Conservation (phyloP, 2,329 filamentous ascomycete species). For the Hypoxylon sp. region DNA sequence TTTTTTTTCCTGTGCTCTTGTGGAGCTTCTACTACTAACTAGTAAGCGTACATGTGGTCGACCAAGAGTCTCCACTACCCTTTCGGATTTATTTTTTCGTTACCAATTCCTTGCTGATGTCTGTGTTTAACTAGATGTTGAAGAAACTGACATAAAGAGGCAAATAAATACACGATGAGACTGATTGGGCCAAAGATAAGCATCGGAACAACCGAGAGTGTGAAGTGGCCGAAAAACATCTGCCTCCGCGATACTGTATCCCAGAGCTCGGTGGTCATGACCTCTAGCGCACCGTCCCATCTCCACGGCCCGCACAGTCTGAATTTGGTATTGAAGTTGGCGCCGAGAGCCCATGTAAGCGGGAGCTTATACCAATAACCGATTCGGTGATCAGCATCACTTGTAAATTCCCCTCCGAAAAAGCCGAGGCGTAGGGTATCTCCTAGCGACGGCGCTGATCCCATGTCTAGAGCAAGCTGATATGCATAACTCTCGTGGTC, state of each 20-base stretch:
- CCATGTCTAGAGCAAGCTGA: slow-evolving; percentile 65
- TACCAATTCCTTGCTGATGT: background rate
- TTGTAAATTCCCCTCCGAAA: background rate
- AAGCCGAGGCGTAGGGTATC: slow-evolving; percentile 56
- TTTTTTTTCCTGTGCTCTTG: background rate
- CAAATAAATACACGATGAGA: slow-evolving; percentile 39
- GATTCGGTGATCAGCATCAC: background rate
- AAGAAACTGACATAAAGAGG: slow-evolving; percentile 23
- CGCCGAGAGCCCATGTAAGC: slow-evolving; percentile 64
- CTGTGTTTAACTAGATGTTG: background rate
- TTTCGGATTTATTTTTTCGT: background rate
- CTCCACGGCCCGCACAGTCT: slow-evolving; percentile 63
- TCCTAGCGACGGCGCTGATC: slow-evolving; percentile 60
- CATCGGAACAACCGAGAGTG: slow-evolving; percentile 45
- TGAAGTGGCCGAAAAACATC: slow-evolving; percentile 47
- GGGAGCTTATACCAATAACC: slow-evolving; percentile 55
- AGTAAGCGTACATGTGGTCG: background rate
- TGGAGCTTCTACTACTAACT: background rate
- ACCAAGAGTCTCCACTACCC: background rate
- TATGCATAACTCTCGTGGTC: slow-evolving; percentile 67
- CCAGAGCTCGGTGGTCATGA: slow-evolving; percentile 62
- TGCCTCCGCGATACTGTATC: slow-evolving; percentile 47
- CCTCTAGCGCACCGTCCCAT: slow-evolving; percentile 55
- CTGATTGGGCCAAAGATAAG: slow-evolving; percentile 46
- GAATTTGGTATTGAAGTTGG: slow-evolving; percentile 67